A percentile compares a stretch with the other conserved stretches of the same genome.
These are phyloP conservation scores for Actinomortierella wolfii DNA, from an alignment of 371 early-diverging fungal species.

Conservation along the genomic window DNA sequence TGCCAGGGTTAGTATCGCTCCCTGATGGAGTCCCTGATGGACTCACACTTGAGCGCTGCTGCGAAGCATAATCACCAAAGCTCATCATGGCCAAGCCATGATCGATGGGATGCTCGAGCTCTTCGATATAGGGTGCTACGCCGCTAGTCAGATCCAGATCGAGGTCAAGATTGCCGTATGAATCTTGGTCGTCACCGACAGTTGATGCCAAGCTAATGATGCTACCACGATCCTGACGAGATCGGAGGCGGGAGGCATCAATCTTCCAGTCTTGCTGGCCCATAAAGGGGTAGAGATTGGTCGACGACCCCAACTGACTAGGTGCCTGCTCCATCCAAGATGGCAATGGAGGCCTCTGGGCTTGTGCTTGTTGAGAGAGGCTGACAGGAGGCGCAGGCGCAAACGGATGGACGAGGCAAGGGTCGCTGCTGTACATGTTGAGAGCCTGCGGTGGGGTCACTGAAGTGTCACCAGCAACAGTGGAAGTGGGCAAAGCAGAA, in stretches of 20 bases:
- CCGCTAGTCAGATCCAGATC: constrained; percentile 22
- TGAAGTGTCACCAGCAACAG: neutral
- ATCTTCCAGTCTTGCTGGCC: no score
- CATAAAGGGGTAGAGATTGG: no score
- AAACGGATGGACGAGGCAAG: constrained; percentile 3
- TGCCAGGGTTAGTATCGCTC: neutral
- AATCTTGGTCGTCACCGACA: constrained; percentile 36
- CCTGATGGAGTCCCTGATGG: no score
- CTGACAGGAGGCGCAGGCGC: neutral
- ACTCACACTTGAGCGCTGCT: no score
- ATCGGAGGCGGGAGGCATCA: constrained; percentile 13
- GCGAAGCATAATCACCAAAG: constrained; percentile 18
- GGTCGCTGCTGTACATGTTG: neutral
- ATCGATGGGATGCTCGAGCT: constrained; percentile 39
- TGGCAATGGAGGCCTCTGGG: no score
- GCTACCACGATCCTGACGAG: constrained; percentile 40
- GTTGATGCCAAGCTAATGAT: constrained; percentile 44
- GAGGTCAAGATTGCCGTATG: constrained; percentile 24
- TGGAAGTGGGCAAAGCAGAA: neutral
- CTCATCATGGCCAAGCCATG: constrained; percentile 40
- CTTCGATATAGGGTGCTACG: constrained; percentile 25
- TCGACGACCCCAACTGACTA: no score
- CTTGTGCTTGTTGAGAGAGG: no score
- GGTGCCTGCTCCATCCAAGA: no score
- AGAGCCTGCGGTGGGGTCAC: no score